These are phyloP conservation scores for Vachellia pachyceras DNA, from an alignment of 306 rosid species.

Conservation along the genomic window DNA sequence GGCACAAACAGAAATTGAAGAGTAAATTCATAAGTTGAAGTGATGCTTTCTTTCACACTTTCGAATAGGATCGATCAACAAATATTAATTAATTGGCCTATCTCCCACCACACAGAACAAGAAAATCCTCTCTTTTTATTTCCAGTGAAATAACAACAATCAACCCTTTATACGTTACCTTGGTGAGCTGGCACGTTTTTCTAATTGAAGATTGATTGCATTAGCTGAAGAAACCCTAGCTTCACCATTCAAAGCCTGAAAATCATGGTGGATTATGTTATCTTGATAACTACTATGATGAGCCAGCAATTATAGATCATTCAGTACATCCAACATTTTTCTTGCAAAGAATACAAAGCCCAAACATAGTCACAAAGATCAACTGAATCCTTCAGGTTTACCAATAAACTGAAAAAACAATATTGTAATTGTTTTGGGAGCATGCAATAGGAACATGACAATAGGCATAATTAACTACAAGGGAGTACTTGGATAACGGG, in stretches of 20 bases:
- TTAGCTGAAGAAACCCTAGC: constrained; percentile 44
- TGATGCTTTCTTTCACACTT: background rate
- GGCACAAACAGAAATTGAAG: background rate
- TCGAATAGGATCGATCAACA: background rate
- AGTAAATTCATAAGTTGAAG: background rate
- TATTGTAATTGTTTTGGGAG: background rate
- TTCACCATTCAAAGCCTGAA: constrained; percentile 73
- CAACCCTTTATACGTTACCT: constrained; percentile 42
- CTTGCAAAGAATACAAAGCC: background rate
- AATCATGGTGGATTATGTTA: constrained; percentile 39
- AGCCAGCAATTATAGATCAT: constrained; percentile 19
- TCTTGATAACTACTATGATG: constrained; percentile 17
- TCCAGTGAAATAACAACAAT: background rate
- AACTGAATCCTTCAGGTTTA: constrained; percentile 4
- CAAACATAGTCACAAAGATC: background rate
- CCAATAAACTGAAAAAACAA: constrained; percentile 22
- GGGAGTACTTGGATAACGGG: constrained; percentile 99
- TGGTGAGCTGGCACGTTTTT: constrained; percentile 50
- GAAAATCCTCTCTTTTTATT: background rate
- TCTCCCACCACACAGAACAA: background rate
- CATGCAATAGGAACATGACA: constrained; percentile 31
- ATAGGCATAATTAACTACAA: constrained; percentile 49
- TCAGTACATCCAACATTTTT: constrained; percentile 26
- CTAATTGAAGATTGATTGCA: constrained; percentile 58
- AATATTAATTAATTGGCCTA: background rate